These are phyloP conservation scores for Talinum fruticosum DNA, from an alignment of 148 eudicot species.

Conservation along the genomic window DNA sequence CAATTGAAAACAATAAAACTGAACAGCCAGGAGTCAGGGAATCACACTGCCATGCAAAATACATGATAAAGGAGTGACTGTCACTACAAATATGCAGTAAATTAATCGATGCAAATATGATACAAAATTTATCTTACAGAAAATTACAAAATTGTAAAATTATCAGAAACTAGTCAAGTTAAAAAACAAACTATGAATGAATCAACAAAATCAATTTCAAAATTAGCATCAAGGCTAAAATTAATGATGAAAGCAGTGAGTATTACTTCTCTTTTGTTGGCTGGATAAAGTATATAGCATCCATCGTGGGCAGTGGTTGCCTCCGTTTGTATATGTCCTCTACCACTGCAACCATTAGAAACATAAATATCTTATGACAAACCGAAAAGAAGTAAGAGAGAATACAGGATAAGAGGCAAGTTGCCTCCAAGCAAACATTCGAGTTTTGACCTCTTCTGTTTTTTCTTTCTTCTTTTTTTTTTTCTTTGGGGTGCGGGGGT, in stretches of 20 bases:
- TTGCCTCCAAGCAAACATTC: background rate
- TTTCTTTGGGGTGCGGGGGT: background rate
- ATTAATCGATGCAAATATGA: background rate
- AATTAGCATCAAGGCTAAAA: background rate
- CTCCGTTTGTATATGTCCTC: constrained; percentile 91
- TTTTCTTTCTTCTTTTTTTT: background rate
- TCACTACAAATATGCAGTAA: background rate
- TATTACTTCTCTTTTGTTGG: constrained; percentile 87
- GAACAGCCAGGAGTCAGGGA: background rate
- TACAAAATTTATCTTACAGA: background rate
- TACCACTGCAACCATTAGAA: constrained; percentile 61
- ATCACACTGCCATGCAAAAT: background rate
- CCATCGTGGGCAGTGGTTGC: constrained; percentile 88
- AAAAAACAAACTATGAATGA: background rate
- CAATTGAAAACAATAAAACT: background rate
- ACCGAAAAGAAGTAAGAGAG: background rate
- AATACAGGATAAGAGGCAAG: background rate
- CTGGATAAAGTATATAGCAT: constrained; percentile 91
- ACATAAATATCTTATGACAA: constrained; percentile 9
- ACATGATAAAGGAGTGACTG: background rate
- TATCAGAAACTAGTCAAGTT: background rate
- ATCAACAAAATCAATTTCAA: background rate
- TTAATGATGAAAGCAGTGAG: background rate
- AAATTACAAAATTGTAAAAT: background rate
- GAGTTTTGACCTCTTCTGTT: background rate